phyloP scores from a whole-genome alignment of 2,329 filamentous ascomycete species.

The Madurella fahalii region DNA sequence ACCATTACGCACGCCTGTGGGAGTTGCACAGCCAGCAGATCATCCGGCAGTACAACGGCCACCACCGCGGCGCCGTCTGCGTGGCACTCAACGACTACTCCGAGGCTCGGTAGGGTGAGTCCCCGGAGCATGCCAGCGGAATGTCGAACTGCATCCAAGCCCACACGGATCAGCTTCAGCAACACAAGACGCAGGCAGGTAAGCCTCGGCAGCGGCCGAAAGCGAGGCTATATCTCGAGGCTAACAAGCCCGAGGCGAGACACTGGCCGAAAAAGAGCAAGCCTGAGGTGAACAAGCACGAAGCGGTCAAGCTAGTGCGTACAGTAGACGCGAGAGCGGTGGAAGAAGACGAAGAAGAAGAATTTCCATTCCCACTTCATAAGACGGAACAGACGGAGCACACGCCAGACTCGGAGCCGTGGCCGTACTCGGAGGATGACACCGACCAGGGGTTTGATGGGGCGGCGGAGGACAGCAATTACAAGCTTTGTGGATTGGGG shows the following conservation, averaged over 20 bases:
- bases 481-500: too few species aligned
- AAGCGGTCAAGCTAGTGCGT: too few species aligned
- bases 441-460: neutral
- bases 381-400: neutral
- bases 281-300: neutral
- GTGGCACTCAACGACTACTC: slow-evolving; percentile 88
- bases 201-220: neutral
- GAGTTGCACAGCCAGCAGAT: slow-evolving; percentile 82
- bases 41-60: slow-evolving; percentile 92
- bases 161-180: neutral
- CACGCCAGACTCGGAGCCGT: neutral
- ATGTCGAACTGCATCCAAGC: neutral
- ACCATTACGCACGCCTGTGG: slow-evolving; percentile 91
- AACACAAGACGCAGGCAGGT: neutral
- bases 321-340: too few species aligned
- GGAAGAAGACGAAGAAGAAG: too few species aligned
- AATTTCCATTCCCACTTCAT: too few species aligned
- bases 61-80: slow-evolving; percentile 86
- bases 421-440: neutral
- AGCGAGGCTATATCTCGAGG: neutral
- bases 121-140: slow-evolving; percentile 3
- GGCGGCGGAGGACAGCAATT: too few species aligned
- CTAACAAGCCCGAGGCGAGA: neutral
- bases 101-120: slow-evolving; percentile 42
- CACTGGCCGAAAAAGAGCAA: neutral